Evolutionary conservation across 176 grass and related monocot species (phyloP), one percentile per base, ranked within the genome.

Genomic region (Ampelocalamus luodianensis): DNA sequence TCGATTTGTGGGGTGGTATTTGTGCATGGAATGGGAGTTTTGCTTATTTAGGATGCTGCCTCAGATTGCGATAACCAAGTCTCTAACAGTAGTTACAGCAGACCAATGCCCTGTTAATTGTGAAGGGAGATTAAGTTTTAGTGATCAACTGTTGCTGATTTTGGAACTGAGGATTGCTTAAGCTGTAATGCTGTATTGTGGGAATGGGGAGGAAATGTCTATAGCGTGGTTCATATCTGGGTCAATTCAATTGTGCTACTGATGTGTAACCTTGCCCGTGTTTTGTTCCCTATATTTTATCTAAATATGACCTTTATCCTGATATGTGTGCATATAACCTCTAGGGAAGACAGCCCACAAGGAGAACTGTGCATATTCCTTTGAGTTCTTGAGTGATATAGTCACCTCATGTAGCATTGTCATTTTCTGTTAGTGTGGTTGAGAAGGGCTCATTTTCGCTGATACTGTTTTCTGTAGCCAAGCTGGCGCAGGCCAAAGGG

Each of bases 401-500:
- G 40, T 72, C 18, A 34, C 1, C 2, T 69, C 64, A 62, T 42
- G 2, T 83, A 44, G 13, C 36, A 46, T 72, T 8, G 8, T 10
- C 20, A 20, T 56, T 72, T 63, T 78, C 40, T 88, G 40, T 24
- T 88, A 8, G 7, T 74, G 6, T 22, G 8, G 13, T 64, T n/a
- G 17, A 45, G 56, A 66, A 66, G n/a, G 24, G 24, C 56, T 72
- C 40, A 84, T 45, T 42, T 77, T 62, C 3, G 0, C 14, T 1
- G 6, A 5, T 51, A 2, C 3, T 72, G 17, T 55, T 45, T 80
- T 20, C 0, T 90, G 24, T 65, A 93, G 20, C 20, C 87, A 56
- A 94, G 75, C 70, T 94, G 92, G 92, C 87, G 92, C 43, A 89
- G 92, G 92, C 92, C 92, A 6, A 94, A 91, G 87, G 92, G 92